Percentiles rank a stretch among this genome's conserved stretches.
Conservation (phyloP, 2,329 filamentous ascomycete species). For the Cladorrhinum sp. region DNA sequence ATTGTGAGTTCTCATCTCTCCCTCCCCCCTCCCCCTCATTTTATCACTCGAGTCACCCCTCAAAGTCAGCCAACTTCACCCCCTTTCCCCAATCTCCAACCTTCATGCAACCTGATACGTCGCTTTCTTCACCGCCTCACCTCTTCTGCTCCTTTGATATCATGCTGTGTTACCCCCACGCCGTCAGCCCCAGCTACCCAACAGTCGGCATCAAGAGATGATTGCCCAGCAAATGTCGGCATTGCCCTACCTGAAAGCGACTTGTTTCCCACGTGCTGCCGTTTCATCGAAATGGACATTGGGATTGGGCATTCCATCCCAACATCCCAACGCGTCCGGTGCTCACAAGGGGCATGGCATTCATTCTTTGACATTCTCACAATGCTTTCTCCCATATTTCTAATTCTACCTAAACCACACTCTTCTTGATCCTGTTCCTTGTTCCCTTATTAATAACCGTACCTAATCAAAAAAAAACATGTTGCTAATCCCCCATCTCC, state of each 20-base stretch:
- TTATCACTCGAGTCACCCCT: background rate
- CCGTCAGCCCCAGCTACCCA: slow-evolving; percentile 8
- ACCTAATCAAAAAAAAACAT: slow-evolving; percentile 11
- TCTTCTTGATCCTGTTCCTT: background rate
- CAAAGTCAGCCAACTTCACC: background rate
- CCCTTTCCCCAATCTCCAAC: slow-evolving; percentile 6
- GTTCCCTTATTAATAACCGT: background rate
- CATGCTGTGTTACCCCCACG: slow-evolving; percentile 16
- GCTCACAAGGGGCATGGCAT: background rate
- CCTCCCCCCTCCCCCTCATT: background rate
- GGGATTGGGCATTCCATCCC: slow-evolving; percentile 2
- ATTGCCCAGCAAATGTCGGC: slow-evolving; percentile 10
- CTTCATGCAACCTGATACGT: slow-evolving; percentile 14
- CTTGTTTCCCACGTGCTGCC: slow-evolving; percentile 18
- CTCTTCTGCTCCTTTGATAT: background rate
- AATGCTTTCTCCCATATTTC: slow-evolving; percentile 7
- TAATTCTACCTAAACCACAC: background rate
- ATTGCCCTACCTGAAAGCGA: background rate
- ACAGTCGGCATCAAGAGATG: slow-evolving; percentile 13
- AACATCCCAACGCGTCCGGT: background rate
- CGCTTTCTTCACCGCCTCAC: slow-evolving; percentile 19
- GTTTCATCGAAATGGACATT: slow-evolving; percentile 18
- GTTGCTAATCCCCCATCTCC: slow-evolving; percentile 44
- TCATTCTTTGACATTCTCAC: background rate
- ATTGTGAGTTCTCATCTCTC: slow-evolving; percentile 27